Evolutionary conservation across 2,329 filamentous ascomycete genomes (phyloP), one percentile per base, ranked within the genome.

Genomic region (Didymosphaeria variabile): DNA sequence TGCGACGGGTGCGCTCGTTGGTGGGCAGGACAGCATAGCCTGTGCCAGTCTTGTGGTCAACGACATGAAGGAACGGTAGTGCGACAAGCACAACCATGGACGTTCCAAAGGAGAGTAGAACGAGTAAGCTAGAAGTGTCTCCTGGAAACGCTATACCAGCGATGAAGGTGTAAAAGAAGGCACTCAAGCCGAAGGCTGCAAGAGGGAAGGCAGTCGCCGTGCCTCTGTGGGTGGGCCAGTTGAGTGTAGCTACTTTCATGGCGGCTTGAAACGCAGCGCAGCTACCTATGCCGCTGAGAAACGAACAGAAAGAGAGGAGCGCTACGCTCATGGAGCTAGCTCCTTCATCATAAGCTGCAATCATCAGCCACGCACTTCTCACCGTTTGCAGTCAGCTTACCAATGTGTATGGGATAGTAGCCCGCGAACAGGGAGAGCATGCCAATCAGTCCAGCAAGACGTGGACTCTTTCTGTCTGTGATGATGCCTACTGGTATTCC

Each of bases 171-270:
- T 97, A 99, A 82, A 98, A 97, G 80, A 99, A 95, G 57, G 95
- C 95, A 76, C 94, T 97, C 59, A 99, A 81, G 3, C 95, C 95
- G 74, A 98, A 98, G 3, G 92, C 94, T 59, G 95, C 92, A 58
- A 98, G 80, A 6, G 95, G 94, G 70, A 98, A 95, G 1, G 94
- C 94, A 6, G 95, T 98, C 6, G 95, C 95, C 3, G 94, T 97
- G 58, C 95, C 95, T 65, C 95, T 88, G 76, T 97, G 91, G 60
- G 90, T 87, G 13, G 94, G 94, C 88, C 94, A 97, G 79, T 97
- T 97, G 66, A 95, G 85, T 10, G 94, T 94, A 53, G 91, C 94
- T 75, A 83, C 83, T 78, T 99, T 99, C 74, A 99, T 88, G 9
- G 94, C 86, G 31, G 92, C 93, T 23, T 90, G 88, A 77, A 98